Base-by-base conservation (phyloP, 176 grass and related monocot genomes). In the Bonia amplexicaulis region DNA sequence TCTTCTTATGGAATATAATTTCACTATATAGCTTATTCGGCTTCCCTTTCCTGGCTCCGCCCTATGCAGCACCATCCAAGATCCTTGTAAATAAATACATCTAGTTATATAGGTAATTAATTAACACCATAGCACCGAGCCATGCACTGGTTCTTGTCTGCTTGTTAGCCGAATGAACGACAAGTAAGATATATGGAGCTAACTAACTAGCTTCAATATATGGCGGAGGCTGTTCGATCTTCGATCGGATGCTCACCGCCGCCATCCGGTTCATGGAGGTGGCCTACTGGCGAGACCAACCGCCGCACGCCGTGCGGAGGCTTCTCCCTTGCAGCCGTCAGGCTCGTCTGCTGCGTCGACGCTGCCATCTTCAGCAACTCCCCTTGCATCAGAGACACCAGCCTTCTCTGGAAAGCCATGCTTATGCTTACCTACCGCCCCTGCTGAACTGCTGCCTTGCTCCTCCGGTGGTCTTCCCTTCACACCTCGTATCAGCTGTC, bases 401-500 rank as follows among this genome's bases (percentile, higher is more conserved):
- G 46, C 35, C 78, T 77, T 89, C 63, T 81, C 80, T 47, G 35
- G 44, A 41, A 27, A 62, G 17, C 45, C 62, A 41, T 80, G 35
- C 70, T 95, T 85, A 3, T 87, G 81, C 82, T 87, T 86, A 12
- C 83, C 69, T 0, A 59, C 35, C 13, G 47, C 23, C 6, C 42
- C 51, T 19, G 78, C 20, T 60, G 75, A 75, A 49, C 60, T 65
- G 0, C 26, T 78, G 57, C 71, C 81, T 51, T 78, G 60, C 53
- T 85, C 93, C 66, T 52, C 76, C 37, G 49, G 29, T n/a, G 54
- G 80, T 66, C 88, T 84, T 14, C 94, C 91, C 81, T 99, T 99
- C 78, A 96, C 86, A 15, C 93, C 96, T 19, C 91, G 84, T 84
- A 99, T 99, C 84, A 99, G 88, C 96, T 99, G 74, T 71, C 44